Base-by-base conservation (phyloP, 805 yeast genomes). In the Pichia pseudocactophila region DNA sequence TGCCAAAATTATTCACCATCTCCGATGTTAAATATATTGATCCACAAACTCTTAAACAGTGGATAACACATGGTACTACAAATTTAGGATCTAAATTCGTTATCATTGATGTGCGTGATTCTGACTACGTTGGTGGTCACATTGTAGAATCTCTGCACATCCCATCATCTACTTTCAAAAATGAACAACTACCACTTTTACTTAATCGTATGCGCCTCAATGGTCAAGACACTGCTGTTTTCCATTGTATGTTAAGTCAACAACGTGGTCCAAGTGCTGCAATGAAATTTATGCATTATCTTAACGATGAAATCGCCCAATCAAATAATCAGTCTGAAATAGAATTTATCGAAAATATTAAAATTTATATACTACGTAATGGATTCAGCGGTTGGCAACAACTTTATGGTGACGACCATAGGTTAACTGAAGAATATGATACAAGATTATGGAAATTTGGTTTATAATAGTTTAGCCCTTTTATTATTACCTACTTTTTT, bases 251-350 rank as follows among this genome's bases (percentile, higher is more conserved):
- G 25, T 68, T 84, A 26, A 81, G 94, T 3, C 97, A 92, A 61
- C 94, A 82, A 46, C 68, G 98, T 40, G 97, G 97, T 0, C 97
- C 97, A 0, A 68, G 84, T 3, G 74, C 96, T 3, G 88, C 97
- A 0, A 63, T 79, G 61, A 68, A 66, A 52, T 82, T 82, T 52
- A 54, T 70, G 48, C 61, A 80, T 43, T 67, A 68, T 49, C 63
- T 73, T 12, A 58, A 62, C 35, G 68, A 63, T 11, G 39, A 40
- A 3, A 40, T 61, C 13, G 52, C 52, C 2, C 61, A 54, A 18
- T 31, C 49, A 11, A 25, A 18, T 3, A 49, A 52, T 17, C 22
- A 43, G 10, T 42, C 47, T 17, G 56, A 55, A 20, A 53, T 58
- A 27, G 58, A 62, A 2, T 54, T 60, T 7, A 69, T 76, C 44